Evolutionary conservation across 768 basidiomycete genomes (phyloP), one percentile per base, ranked within the genome.

Genomic region (Amanita rimosa): DNA sequence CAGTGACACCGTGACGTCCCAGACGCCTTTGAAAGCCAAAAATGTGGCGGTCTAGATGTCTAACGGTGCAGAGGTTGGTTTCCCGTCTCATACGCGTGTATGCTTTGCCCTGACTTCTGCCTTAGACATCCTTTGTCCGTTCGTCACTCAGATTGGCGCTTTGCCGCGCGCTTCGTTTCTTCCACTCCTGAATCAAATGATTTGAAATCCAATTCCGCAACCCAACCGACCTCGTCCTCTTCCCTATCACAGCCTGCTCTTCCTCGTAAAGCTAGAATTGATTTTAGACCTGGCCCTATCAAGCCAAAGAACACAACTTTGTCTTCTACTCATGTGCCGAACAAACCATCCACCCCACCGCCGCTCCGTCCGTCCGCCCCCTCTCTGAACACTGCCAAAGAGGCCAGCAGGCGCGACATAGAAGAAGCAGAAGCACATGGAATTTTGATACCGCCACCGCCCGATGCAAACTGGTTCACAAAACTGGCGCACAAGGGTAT

Each of bases 371-470:
- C 62, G 10, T 52, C 55, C 49, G 54, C 63, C 42, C 59, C 52
- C 40, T 60, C 48, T 17, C 60, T 70, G 36, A 54, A 50, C 13
- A 57, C 49, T 22, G 65, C 75, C 6, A 70, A 79, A 21, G 73
- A 81, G 46, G 69, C 70, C 3, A 74, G 78, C 5, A 74, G 76
- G 50, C 70, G 75, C 37, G 86, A 87, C 58, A 71, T 85, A 22
- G 67, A 70, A 19, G 73, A 82, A 43, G 88, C 88, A 29, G 70
- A 74, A 45, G 67, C 73, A 10, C 81, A 81, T 49, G 88, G 87
- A 11, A 77, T 87, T 31, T 67, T 91, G 22, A 65, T 62, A 2
- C 82, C 85, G 3, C 77, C 83, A 1, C 84, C 85, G 0, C 65
- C 71, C 26, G 71, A 72, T 54, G 82, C 85, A 2, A 75, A 74